phyloP scores from a whole-genome alignment of 2,329 filamentous ascomycete species.

The Aspergillus phoenicis region DNA sequence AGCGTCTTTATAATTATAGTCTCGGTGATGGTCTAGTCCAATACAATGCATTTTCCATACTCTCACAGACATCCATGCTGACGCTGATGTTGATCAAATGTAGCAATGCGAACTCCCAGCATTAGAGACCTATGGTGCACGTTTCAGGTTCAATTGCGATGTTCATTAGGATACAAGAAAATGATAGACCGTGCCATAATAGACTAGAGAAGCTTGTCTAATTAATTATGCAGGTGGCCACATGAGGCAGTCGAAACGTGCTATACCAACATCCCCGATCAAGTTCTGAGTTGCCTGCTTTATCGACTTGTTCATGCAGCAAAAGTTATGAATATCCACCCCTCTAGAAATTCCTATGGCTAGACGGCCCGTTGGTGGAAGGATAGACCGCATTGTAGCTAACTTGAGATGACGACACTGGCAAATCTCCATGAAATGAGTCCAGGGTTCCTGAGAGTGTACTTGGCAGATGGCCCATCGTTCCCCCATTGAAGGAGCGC shows the following conservation, averaged over 20 bases:
- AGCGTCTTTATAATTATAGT: background rate
- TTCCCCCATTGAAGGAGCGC: constrained; percentile 27
- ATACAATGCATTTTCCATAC: background rate
- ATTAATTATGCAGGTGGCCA: background rate
- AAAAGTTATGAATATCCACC: background rate
- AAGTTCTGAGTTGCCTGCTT: background rate
- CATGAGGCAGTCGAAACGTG: background rate
- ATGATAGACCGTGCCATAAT: background rate
- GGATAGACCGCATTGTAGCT: constrained; percentile 33
- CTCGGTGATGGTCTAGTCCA: background rate
- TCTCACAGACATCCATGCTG: no score
- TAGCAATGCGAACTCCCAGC: background rate
- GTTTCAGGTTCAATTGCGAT: background rate
- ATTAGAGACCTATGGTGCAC: background rate
- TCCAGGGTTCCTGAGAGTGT: constrained; percentile 34
- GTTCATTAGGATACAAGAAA: background rate
- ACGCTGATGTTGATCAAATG: background rate
- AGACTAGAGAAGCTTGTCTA: background rate
- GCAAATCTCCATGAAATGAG: constrained; percentile 33
- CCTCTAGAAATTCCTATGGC: constrained; percentile 34
- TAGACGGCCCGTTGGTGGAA: constrained; percentile 27
- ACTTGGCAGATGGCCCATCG: constrained; percentile 27
- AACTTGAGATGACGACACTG: constrained; percentile 33
- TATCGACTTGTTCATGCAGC: background rate
- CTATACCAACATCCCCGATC: background rate